Conservation (phyloP, 768 basidiomycete species). For the Lactarius indigo region DNA sequence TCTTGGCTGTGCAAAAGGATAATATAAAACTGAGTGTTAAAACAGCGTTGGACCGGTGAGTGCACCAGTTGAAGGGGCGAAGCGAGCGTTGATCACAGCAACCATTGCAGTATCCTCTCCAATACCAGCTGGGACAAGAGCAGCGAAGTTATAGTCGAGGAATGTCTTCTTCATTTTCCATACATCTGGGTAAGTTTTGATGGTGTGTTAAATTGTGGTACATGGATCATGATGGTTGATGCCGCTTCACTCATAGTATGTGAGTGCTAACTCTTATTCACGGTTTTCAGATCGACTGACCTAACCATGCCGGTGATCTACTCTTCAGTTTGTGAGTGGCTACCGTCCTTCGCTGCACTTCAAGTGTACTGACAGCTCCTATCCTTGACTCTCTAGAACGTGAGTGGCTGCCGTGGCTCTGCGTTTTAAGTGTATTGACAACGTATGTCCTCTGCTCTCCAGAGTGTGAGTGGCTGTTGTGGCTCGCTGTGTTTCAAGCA, state of each 20-base stretch:
- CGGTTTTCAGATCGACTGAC: no score
- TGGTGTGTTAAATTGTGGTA: not conserved
- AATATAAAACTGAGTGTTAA: not conserved
- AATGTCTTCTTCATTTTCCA: not conserved
- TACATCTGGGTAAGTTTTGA: not conserved
- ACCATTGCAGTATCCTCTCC: not conserved
- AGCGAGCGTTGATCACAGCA: not conserved
- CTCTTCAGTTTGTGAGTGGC: not conserved
- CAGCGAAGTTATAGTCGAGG: not conserved
- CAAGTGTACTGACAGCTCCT: no score
- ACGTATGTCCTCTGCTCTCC: no score
- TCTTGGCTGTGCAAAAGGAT: not conserved
- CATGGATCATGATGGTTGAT: not conserved
- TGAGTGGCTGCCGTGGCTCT: no score
- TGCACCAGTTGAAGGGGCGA: not conserved
- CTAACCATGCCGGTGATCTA: no score
- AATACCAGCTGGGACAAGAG: no score
- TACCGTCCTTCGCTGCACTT: no score
- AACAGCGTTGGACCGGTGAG: not conserved
- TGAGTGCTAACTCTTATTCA: no score
- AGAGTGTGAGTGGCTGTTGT: no score
- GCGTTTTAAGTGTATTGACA: no score
- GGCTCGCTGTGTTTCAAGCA: no score
- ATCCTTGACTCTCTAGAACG: no score
- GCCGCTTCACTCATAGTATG: not conserved